Evolutionary conservation across 1,284 basidiomycete genomes (phyloP).

Genomic region (Coriolopsis trogii): DNA sequence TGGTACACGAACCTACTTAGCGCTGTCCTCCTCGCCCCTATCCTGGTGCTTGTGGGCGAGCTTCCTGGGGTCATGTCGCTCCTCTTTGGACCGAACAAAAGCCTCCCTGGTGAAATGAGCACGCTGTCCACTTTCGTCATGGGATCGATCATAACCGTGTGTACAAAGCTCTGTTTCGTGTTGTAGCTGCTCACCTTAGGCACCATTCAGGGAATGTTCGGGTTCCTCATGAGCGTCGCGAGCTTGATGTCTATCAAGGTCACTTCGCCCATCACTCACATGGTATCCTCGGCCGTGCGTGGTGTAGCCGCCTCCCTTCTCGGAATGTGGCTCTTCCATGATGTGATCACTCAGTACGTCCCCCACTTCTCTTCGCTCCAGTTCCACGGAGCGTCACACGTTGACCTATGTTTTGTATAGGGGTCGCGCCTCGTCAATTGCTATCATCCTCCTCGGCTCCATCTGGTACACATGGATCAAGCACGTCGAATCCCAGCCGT

Average conservation of each 20-base stretch:
- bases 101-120: conserved; percentile 42
- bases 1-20: conserved; percentile 87
- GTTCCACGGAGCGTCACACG: background rate
- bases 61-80: conserved; percentile 60
- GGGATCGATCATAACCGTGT: conserved; percentile 76
- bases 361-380: background rate
- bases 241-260: conserved; percentile 88
- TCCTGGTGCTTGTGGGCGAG: conserved; percentile 75
- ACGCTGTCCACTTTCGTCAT: conserved; percentile 69
- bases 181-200: background rate
- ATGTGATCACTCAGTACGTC: conserved; percentile 72
- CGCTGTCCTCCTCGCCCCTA: conserved; percentile 64
- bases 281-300: conserved; percentile 86
- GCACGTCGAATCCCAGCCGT: conserved; percentile 57
- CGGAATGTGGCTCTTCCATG: conserved; percentile 74
- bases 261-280: conserved; percentile 90
- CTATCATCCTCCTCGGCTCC: conserved; percentile 78
- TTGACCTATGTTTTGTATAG: conserved; percentile 40
- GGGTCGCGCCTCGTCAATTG: conserved; percentile 79
- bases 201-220: conserved; percentile 65
- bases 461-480: conserved; percentile 88
- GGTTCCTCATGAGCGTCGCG: conserved; percentile 91
- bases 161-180: conserved; percentile 26
- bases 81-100: conserved; percentile 49
- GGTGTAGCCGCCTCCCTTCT: conserved; percentile 82